Evolutionary conservation across 2,329 filamentous ascomycete genomes (phyloP), one percentile per base, ranked within the genome.

Genomic region (Furcasterigmium sp.): DNA sequence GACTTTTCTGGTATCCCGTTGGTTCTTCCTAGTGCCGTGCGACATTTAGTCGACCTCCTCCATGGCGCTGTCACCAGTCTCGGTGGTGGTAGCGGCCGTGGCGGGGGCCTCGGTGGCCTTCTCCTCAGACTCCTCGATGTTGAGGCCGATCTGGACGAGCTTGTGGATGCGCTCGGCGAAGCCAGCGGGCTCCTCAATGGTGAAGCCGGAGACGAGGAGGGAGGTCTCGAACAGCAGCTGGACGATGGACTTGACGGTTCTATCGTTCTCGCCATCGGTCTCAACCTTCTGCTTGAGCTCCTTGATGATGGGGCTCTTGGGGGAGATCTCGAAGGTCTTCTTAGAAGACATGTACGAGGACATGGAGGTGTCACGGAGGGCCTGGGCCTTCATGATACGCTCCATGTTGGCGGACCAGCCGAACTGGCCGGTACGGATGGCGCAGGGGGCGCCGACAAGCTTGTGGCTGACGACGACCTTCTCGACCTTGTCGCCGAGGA

Each of bases 351-450:
- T 98, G 87, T 98, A 98, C 60, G 89, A 95, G 74, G 82, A 89
- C 93, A 98, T 98, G 62, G 91, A 96, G 57, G 93, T 98, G 77
- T 98, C 93, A 76, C 93, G 93, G 63, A 98, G 91, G 64, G 93
- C 93, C 80, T 98, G 93, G 21, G 93, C 93, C 86, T 98, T 98
- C 93, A 98, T 98, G 84, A 98, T 98, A 80, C 93, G 93, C 83
- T 98, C 93, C 93, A 98, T 98, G 84, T 98, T 98, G 67, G 93
- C 93, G 46, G 91, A 97, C 93, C 93, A 98, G 74, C 93, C 93
- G 72, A 98, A 98, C 76, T 97, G 93, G 64, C 93, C 93, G 57
- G 93, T 98, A 71, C 93, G 91, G 80, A 98, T 97, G 68, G 93
- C 93, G 73, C 93, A 97, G 63, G 93, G 93, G 53, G 93, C 82